These are phyloP conservation scores for Suillus discolor DNA, from an alignment of 768 basidiomycete genomes.

Conservation along the genomic window DNA sequence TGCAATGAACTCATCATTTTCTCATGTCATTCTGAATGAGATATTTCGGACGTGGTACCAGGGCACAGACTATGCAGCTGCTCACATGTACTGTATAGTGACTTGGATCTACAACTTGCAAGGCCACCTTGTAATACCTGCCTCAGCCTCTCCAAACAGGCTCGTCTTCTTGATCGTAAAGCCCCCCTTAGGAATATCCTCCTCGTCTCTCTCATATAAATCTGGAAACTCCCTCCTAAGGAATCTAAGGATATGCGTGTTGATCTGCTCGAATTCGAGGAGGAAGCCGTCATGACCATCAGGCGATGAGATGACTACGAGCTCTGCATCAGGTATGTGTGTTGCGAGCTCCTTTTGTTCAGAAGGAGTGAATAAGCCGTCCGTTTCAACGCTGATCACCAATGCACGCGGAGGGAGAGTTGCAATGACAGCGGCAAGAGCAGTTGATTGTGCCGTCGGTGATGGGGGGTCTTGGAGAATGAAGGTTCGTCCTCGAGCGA, in stretches of 20 bases:
- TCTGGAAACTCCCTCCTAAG: slow-evolving; percentile 73
- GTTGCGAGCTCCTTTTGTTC: slow-evolving; percentile 86
- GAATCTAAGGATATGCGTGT: slow-evolving; percentile 71
- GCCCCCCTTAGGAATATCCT: slow-evolving; percentile 46
- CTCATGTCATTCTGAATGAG: too few relatives aligned
- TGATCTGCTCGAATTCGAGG: slow-evolving; percentile 95
- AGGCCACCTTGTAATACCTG: slow-evolving; percentile 87
- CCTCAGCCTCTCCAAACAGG: slow-evolving; percentile 96
- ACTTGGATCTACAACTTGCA: too few relatives aligned
- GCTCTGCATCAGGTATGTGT: slow-evolving; percentile 75
- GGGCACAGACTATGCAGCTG: too few relatives aligned
- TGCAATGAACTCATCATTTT: too few relatives aligned
- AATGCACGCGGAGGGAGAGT: slow-evolving; percentile 77
- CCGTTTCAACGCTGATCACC: slow-evolving; percentile 89
- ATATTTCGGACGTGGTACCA: too few relatives aligned
- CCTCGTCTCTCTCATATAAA: slow-evolving; percentile 50
- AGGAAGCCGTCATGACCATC: slow-evolving; percentile 98
- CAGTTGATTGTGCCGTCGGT: slow-evolving; percentile 25
- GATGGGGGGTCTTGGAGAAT: slow-evolving; percentile 8
- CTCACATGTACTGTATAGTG: too few relatives aligned
- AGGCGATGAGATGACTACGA: slow-evolving; percentile 80
- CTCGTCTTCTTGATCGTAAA: slow-evolving; percentile 90
- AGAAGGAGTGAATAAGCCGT: slow-evolving; percentile 90
- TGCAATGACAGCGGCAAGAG: slow-evolving; percentile 58
- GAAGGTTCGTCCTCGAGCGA: slow-evolving; percentile 63